phyloP scores from a whole-genome alignment of 2,329 filamentous ascomycete species.

The Magnaporthiopsis rhizophila region DNA sequence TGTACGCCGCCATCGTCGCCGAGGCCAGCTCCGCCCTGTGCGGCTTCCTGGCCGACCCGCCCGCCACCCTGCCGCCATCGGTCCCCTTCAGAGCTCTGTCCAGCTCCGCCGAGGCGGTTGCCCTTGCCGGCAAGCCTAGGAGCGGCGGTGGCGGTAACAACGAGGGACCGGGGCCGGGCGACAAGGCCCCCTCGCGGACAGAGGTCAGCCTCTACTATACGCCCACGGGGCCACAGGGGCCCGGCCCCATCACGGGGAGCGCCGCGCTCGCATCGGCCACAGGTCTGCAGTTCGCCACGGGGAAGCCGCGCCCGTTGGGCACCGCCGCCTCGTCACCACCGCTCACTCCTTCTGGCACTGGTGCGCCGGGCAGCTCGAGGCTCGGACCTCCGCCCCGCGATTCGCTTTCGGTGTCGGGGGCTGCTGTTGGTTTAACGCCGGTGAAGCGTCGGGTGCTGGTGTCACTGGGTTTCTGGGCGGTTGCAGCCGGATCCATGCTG shows the following conservation, averaged over 20 bases:
- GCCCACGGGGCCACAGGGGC: constrained; percentile 14
- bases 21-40: constrained; percentile 28
- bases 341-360: background rate
- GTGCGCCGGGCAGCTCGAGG: background rate
- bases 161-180: constrained; percentile 8
- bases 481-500: background rate
- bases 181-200: constrained; percentile 26
- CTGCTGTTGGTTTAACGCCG: background rate
- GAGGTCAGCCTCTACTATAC: constrained; percentile 34
- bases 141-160: constrained; percentile 3
- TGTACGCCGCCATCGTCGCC: constrained; percentile 24
- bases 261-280: constrained; percentile 27
- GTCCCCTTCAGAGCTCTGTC: constrained; percentile 27
- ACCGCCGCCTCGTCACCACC: background rate
- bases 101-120: constrained; percentile 18
- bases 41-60: constrained; percentile 10
- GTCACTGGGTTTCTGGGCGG: background rate
- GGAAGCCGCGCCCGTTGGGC: constrained; percentile 5
- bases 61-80: constrained; percentile 22
- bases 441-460: background rate
- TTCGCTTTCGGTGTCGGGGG: background rate
- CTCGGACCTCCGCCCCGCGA: too few relatives aligned
- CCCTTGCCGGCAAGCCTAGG: constrained; percentile 15
- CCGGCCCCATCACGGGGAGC: constrained; percentile 32
- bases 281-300: constrained; percentile 11